Percentiles rank a stretch among this genome's conserved stretches.
Evolutionary conservation across 495 filamentous ascomycete genomes (phyloP).

Genomic region (Hyaloscypha hepaticicola): DNA sequence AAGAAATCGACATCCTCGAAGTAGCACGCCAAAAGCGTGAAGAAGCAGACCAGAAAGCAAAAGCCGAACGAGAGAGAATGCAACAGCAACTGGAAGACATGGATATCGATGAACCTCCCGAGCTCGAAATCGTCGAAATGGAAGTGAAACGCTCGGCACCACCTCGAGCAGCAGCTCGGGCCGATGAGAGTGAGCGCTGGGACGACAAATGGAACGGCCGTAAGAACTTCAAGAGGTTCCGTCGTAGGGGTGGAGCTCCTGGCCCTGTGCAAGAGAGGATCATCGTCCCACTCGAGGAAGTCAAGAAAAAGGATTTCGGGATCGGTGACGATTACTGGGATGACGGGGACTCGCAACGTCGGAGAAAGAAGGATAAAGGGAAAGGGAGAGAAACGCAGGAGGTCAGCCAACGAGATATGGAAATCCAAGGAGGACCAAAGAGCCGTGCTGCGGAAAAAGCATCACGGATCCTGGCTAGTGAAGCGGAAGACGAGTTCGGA

Average conservation of each 20-base stretch:
- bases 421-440: constrained; percentile 27
- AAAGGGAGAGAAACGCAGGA: constrained; percentile 32
- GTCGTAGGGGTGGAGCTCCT: constrained; percentile 57
- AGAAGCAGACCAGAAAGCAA: constrained; percentile 61
- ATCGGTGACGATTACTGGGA: constrained; percentile 82
- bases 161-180: constrained; percentile 27
- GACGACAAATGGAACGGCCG: constrained; percentile 91
- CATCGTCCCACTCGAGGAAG: constrained; percentile 78
- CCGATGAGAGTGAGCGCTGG: constrained; percentile 67
- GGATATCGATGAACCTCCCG: constrained; percentile 68
- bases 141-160: constrained; percentile 47
- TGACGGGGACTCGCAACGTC: constrained; percentile 8
- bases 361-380: constrained; percentile 33
- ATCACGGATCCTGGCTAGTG: constrained; percentile 22
- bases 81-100: constrained; percentile 55
- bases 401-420: constrained; percentile 4
- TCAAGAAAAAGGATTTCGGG: constrained; percentile 73
- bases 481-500: constrained; percentile 26
- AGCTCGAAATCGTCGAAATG: constrained; percentile 82
- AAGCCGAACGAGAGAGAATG: constrained; percentile 57
- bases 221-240: constrained; percentile 95
- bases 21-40: constrained; percentile 66
- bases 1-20: constrained; percentile 65
- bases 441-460: constrained; percentile 31
- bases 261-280: constrained; percentile 46